Evolutionary conservation across 2,329 filamentous ascomycete species (phyloP).

Genomic region (Coniochaeta prunicola): DNA sequence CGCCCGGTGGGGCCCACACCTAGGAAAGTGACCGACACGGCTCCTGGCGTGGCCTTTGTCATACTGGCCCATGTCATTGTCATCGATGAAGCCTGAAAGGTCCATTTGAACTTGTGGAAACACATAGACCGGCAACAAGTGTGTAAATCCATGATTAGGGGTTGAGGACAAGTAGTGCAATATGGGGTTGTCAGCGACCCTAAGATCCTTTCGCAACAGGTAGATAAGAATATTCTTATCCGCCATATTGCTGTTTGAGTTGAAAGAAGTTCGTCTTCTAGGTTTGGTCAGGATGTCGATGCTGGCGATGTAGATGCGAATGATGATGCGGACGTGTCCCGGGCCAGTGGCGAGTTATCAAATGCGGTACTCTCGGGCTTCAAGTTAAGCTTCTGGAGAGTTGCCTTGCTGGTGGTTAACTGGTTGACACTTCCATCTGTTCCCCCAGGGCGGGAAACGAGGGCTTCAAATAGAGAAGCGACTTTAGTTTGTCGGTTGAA

Average conservation of each 20-base stretch:
- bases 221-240: constrained; percentile 56
- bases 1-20: constrained; percentile 64
- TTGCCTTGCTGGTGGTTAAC: not conserved
- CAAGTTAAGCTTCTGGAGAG: not conserved
- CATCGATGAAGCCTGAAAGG: constrained; percentile 62
- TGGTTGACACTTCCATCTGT: not conserved
- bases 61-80: constrained; percentile 50
- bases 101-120: constrained; percentile 67
- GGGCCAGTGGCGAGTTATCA: not conserved
- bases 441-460: not conserved
- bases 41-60: constrained; percentile 39
- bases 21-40: constrained; percentile 59
- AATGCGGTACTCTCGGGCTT: not conserved
- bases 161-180: constrained; percentile 49
- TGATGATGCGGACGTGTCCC: not conserved
- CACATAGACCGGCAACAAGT: constrained; percentile 65
- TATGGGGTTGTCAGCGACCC: constrained; percentile 67
- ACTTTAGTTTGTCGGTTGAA: not conserved
- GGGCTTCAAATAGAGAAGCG: not conserved
- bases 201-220: constrained; percentile 64
- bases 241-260: constrained; percentile 15
- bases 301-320: not conserved
- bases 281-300: not conserved
- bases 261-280: not conserved
- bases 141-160: constrained; percentile 50